These are phyloP conservation scores for Phytophthora melonis DNA, from an alignment of 352 stramenopile species.

Conservation along the genomic window DNA sequence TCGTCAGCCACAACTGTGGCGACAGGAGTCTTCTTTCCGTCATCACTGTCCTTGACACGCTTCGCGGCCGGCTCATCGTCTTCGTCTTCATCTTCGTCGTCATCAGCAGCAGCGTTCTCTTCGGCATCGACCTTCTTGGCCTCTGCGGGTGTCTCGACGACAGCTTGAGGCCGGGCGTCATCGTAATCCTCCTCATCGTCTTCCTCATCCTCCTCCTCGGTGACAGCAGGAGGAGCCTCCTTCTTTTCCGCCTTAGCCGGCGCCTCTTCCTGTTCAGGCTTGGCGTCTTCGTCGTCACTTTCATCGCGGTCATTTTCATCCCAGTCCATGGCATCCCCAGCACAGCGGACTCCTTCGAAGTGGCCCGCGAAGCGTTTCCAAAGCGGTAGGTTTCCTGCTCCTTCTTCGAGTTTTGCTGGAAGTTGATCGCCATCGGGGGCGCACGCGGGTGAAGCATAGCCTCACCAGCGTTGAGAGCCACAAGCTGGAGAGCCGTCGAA, in stretches of 20 bases:
- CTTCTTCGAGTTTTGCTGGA: slow-evolving; percentile 40
- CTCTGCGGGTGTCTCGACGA: slow-evolving; percentile 22
- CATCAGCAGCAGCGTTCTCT: neutral
- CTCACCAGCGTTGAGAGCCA: slow-evolving; percentile 73
- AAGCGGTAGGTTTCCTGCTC: slow-evolving; percentile 27
- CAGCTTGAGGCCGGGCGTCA: slow-evolving; percentile 35
- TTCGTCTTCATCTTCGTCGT: slow-evolving; percentile 36
- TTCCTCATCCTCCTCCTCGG: slow-evolving; percentile 41
- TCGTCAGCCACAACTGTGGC: slow-evolving; percentile 35
- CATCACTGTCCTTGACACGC: slow-evolving; percentile 43
- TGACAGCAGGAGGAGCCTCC: slow-evolving; percentile 12
- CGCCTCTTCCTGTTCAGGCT: slow-evolving; percentile 20
- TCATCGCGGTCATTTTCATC: slow-evolving; percentile 46
- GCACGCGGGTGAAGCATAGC: slow-evolving; percentile 77
- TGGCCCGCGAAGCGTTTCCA: neutral
- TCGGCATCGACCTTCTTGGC: slow-evolving; percentile 23
- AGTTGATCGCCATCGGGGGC: slow-evolving; percentile 70
- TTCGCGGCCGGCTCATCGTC: slow-evolving; percentile 33
- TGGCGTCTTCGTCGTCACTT: slow-evolving; percentile 30
- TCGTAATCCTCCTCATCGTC: slow-evolving; percentile 57
- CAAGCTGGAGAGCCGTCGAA: slow-evolving; percentile 50
- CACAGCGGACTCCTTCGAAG: slow-evolving; percentile 15
- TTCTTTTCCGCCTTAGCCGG: slow-evolving; percentile 1
- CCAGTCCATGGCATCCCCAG: slow-evolving; percentile 48
- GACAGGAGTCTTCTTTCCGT: slow-evolving; percentile 32